Conservation (phyloP, 2,329 filamentous ascomycete species). For the Aspergillus chevalieri region DNA sequence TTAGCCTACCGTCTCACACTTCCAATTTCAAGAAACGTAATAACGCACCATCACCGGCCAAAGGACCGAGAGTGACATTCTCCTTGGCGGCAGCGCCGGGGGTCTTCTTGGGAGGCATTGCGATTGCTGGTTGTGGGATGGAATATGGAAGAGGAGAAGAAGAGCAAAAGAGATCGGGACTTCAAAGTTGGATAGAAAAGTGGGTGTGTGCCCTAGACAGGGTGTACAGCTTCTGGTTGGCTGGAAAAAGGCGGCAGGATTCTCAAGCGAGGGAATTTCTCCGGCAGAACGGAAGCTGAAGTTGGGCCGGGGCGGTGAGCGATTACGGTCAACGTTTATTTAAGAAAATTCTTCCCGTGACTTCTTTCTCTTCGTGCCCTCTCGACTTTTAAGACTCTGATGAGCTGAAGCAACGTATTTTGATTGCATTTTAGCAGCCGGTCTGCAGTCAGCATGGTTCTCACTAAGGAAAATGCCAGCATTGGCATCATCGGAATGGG, state of each 20-base stretch:
- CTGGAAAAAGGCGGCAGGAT: neutral
- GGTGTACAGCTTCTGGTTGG: constrained; percentile 24
- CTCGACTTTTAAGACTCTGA: neutral
- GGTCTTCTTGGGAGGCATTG: constrained; percentile 86
- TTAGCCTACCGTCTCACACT: constrained; percentile 5
- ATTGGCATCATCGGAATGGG: constrained; percentile 98
- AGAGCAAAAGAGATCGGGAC: constrained; percentile 19
- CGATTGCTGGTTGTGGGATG: constrained; percentile 47
- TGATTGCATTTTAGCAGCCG: neutral
- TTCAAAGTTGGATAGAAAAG: constrained; percentile 21
- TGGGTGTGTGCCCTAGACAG: constrained; percentile 33
- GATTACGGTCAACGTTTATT: neutral
- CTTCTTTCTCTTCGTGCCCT: too few relatives aligned
- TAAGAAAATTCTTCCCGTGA: neutral
- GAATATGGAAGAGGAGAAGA: constrained; percentile 30
- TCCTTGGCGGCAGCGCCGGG: constrained; percentile 74
- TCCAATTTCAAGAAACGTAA: neutral
- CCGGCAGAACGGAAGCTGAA: constrained; percentile 23
- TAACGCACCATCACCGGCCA: constrained; percentile 79
- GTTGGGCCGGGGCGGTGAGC: neutral
- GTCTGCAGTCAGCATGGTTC: constrained; percentile 20
- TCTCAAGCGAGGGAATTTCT: neutral
- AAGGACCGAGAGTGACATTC: constrained; percentile 97
- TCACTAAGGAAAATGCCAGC: constrained; percentile 60
- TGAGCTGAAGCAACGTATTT: neutral